Conservation (phyloP, 2,329 filamentous ascomycete genomes). For the Colletotrichum somersetense region DNA sequence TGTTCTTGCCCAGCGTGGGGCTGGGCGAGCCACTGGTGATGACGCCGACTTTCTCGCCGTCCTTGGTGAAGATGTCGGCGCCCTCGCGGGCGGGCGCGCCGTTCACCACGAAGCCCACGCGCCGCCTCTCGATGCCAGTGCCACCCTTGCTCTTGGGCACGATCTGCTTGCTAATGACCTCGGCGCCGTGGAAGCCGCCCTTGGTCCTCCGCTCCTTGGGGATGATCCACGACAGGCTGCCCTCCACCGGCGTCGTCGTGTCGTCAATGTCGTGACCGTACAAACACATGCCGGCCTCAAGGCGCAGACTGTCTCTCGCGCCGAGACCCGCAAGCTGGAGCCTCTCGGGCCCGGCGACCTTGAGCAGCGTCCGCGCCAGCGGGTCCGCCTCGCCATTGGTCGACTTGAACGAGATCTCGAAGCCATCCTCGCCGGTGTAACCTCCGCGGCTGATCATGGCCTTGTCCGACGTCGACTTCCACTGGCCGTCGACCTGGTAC, state of each 20-base stretch:
- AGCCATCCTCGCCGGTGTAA: constrained; percentile 98
- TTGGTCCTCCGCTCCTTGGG: constrained; percentile 77
- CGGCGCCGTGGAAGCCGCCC: constrained; percentile 87
- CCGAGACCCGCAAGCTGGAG: constrained; percentile 89
- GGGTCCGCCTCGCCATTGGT: constrained; percentile 58
- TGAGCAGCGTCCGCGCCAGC: constrained; percentile 68
- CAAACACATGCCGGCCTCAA: constrained; percentile 99
- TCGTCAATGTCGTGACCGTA: constrained; percentile 98
- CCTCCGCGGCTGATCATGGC: constrained; percentile 85
- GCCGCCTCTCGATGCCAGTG: constrained; percentile 75
- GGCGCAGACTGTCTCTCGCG: constrained; percentile 88
- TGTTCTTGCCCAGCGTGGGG: constrained; percentile 88
- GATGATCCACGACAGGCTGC: constrained; percentile 80
- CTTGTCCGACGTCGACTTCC: constrained; percentile 61
- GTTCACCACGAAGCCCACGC: constrained; percentile 85
- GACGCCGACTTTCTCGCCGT: constrained; percentile 77
- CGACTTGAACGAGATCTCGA: constrained; percentile 84
- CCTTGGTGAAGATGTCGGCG: constrained; percentile 77
- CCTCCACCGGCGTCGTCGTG: constrained; percentile 71
- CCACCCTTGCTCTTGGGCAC: constrained; percentile 80
- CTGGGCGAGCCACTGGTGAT: constrained; percentile 93
- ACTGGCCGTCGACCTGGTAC: constrained; percentile 62
- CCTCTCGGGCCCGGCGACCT: constrained; percentile 70
- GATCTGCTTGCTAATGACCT: constrained; percentile 82
- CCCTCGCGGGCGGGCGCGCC: constrained; percentile 93